Evolutionary conservation across 2,329 filamentous ascomycete genomes (phyloP).

Genomic region (Bipolaris bicolor): DNA sequence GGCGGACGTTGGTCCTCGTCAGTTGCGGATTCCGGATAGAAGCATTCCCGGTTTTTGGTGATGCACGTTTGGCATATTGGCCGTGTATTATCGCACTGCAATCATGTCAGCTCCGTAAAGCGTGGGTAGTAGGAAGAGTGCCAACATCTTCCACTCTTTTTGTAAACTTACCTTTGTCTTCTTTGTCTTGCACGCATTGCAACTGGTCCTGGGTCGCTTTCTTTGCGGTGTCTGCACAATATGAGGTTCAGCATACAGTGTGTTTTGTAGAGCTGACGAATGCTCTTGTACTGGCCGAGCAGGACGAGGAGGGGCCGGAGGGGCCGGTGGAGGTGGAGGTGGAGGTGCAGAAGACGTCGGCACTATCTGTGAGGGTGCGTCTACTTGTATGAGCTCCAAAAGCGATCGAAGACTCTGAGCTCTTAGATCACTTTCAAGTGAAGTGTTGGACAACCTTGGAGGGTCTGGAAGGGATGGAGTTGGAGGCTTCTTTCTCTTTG

Average conservation of each 20-base stretch:
- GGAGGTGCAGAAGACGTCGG: conserved; percentile 21
- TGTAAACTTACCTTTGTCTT: conserved; percentile 44
- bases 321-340: conserved; percentile 19
- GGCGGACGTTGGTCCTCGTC: conserved; percentile 31
- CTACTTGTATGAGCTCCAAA: conserved; percentile 45
- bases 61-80: conserved; percentile 45
- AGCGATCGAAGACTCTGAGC: conserved; percentile 47
- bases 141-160: neutral
- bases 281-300: conserved; percentile 7
- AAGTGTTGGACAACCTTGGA: conserved; percentile 39
- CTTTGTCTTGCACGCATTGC: conserved; percentile 46
- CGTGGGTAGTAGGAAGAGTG: neutral
- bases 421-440: conserved; percentile 47
- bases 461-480: conserved; percentile 22
- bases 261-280: conserved; percentile 3
- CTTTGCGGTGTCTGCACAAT: conserved; percentile 19
- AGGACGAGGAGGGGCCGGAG: conserved; percentile 14
- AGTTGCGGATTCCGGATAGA: conserved; percentile 34
- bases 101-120: conserved; percentile 14
- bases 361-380: conserved; percentile 21
- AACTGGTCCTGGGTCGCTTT: conserved; percentile 40
- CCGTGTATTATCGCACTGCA: conserved; percentile 44
- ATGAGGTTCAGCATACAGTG: conserved; percentile 13
- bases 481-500: conserved; percentile 37
- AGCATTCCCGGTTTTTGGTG: conserved; percentile 45